Percentiles rank a stretch among this genome's conserved stretches.
These are phyloP conservation scores for Suillus weaverae DNA, from an alignment of 768 basidiomycete species.

Conservation along the genomic window DNA sequence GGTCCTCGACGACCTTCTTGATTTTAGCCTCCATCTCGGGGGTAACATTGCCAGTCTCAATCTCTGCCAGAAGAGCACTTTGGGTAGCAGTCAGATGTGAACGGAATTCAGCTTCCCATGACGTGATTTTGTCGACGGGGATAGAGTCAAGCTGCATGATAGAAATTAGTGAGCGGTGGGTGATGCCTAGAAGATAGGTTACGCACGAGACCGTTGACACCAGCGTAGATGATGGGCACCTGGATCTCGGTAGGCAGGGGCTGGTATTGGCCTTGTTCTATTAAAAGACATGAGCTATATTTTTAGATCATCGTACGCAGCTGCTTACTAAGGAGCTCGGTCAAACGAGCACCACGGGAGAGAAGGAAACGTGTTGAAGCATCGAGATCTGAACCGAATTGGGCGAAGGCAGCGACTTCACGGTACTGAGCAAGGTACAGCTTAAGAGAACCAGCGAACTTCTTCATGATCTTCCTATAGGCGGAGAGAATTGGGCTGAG, in stretches of 20 bases:
- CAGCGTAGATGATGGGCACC: constrained; percentile 98
- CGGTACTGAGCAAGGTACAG: constrained; percentile 99
- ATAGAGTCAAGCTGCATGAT: constrained; percentile 79
- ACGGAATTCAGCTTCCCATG: constrained; percentile 93
- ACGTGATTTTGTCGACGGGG: constrained; percentile 91
- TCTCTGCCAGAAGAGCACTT: constrained; percentile 76
- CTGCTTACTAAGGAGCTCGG: constrained; percentile 85
- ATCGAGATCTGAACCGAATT: constrained; percentile 99
- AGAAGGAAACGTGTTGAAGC: constrained; percentile 99
- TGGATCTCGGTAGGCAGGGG: constrained; percentile 93
- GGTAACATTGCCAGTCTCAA: constrained; percentile 79
- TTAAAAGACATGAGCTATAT: constrained; percentile 23
- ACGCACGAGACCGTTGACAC: constrained; percentile 96
- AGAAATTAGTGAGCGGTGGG: not conserved
- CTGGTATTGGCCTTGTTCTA: constrained; percentile 98
- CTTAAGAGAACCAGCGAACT: constrained; percentile 99
- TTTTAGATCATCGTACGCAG: not conserved
- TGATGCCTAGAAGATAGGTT: not conserved
- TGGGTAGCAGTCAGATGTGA: constrained; percentile 79
- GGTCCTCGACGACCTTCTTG: constrained; percentile 92
- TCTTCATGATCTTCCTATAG: constrained; percentile 96
- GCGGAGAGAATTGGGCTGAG: constrained; percentile 2
- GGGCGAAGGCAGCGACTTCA: constrained; percentile 99
- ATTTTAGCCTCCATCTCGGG: constrained; percentile 91
- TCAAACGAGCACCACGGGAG: constrained; percentile 96